Evolutionary conservation across 2,329 filamentous ascomycete genomes (phyloP).

Genomic region (Curvularia hawaiiensis): DNA sequence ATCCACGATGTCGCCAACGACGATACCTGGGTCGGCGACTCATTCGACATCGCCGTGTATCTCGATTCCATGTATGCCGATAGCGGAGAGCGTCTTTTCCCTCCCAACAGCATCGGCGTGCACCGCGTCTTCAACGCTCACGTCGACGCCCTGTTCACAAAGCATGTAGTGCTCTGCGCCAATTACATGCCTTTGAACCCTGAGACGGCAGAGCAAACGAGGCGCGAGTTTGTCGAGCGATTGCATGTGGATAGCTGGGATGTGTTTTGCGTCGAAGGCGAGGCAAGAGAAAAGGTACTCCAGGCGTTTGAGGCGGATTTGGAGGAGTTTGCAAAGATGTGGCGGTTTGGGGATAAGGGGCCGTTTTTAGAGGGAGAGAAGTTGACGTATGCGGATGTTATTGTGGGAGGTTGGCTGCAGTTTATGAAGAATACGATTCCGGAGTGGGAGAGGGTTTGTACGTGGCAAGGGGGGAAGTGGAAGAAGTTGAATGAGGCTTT

Average conservation of each 20-base stretch:
- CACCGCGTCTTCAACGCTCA: constrained; percentile 56
- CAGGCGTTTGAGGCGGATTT: constrained; percentile 50
- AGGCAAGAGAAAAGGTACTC: constrained; percentile 48
- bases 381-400: constrained; percentile 60
- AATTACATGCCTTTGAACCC: constrained; percentile 58
- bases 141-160: constrained; percentile 60
- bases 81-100: constrained; percentile 56
- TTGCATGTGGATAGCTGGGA: constrained; percentile 52
- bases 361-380: constrained; percentile 56
- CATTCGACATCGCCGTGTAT: constrained; percentile 68
- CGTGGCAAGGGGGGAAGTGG: constrained; percentile 60
- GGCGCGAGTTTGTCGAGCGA: constrained; percentile 56
- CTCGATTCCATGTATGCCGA: constrained; percentile 59
- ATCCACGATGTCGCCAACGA: constrained; percentile 55
- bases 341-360: constrained; percentile 46
- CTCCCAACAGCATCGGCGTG: constrained; percentile 41
- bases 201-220: constrained; percentile 50
- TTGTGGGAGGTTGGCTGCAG: constrained; percentile 62
- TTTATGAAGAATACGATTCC: constrained; percentile 52
- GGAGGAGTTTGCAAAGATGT: constrained; percentile 52
- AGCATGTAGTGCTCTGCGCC: constrained; percentile 49
- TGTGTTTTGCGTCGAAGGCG: constrained; percentile 43
- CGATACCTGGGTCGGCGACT: constrained; percentile 58
- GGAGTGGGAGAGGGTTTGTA: constrained; percentile 56
- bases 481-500: constrained; percentile 32